Percentiles rank a stretch among this genome's conserved stretches.
Evolutionary conservation across 371 early-diverging fungal species (phyloP).

Genomic region (Rhizopus arrhizus): DNA sequence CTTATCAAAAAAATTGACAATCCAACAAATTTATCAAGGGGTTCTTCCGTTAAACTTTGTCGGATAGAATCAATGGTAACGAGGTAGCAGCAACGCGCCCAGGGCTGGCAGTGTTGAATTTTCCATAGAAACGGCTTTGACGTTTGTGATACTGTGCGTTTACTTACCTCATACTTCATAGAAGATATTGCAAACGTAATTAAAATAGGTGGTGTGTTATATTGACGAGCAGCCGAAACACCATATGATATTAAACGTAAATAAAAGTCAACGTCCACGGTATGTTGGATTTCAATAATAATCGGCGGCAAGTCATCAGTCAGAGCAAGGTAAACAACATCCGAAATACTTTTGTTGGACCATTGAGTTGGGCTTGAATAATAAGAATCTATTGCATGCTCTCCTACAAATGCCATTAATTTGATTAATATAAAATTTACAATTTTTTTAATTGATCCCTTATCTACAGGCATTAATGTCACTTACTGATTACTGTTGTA

Average conservation of each 20-base stretch:
- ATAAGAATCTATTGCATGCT: too few relatives aligned
- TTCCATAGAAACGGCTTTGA: background rate
- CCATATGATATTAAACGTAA: constrained; percentile 10
- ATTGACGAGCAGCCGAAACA: constrained; percentile 8
- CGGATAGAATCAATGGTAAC: constrained; percentile 7
- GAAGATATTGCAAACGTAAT: constrained; percentile 8
- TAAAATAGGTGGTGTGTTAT: background rate
- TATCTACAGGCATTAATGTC: background rate
- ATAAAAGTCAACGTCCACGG: constrained; percentile 12
- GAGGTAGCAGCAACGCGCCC: constrained; percentile 4
- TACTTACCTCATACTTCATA: constrained; percentile 7
- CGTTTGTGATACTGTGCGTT: background rate
- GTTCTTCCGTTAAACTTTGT: constrained; percentile 6
- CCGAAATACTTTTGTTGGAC: too few relatives aligned
- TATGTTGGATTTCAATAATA: constrained; percentile 15
- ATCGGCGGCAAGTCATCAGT: constrained; percentile 10
- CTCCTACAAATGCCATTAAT: too few relatives aligned
- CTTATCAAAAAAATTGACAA: constrained; percentile 9
- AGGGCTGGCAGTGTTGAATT: constrained; percentile 9
- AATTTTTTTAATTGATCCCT: too few relatives aligned
- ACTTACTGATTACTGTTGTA: constrained; percentile 4
- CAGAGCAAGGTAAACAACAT: constrained; percentile 6
- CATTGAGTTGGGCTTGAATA: too few relatives aligned
- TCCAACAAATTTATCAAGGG: constrained; percentile 5
- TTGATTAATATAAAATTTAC: too few relatives aligned